A percentile compares a stretch with the other conserved stretches of the same genome.
phyloP scores from a whole-genome alignment of 257 asterid species.

The Ilex asprella region DNA sequence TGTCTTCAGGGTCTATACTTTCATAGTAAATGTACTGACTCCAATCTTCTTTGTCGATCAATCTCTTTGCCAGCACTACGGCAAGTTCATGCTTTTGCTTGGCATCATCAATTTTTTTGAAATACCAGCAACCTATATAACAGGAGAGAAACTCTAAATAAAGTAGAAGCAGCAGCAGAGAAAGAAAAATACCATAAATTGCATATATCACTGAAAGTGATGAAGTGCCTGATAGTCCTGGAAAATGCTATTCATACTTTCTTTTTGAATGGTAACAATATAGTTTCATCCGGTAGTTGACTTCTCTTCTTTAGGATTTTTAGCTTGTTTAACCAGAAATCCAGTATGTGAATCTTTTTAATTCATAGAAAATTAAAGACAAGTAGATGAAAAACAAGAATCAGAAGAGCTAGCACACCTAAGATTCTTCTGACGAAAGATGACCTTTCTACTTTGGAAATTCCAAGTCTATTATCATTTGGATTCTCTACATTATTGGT shows the following conservation, averaged over 20 bases:
- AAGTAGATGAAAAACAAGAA: too few species aligned
- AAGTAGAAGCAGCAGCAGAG: neutral
- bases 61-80: neutral
- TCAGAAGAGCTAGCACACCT: neutral
- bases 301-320: neutral
- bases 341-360: neutral
- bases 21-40: neutral
- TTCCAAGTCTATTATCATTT: too few species aligned
- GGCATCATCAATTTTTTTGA: neutral
- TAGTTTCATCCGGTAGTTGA: neutral
- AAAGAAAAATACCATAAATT: neutral
- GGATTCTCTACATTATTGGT: neutral
- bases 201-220: neutral
- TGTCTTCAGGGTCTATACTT: neutral
- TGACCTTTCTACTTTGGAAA: neutral
- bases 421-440: neutral
- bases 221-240: neutral
- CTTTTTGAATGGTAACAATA: neutral
- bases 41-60: neutral
- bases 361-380: too few species aligned
- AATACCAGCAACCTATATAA: neutral
- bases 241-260: neutral
- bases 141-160: neutral
- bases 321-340: neutral
- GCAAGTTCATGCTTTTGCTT: neutral